These are phyloP conservation scores for Centella asiatica DNA, from an alignment of 129 eudicot species.

Conservation along the genomic window DNA sequence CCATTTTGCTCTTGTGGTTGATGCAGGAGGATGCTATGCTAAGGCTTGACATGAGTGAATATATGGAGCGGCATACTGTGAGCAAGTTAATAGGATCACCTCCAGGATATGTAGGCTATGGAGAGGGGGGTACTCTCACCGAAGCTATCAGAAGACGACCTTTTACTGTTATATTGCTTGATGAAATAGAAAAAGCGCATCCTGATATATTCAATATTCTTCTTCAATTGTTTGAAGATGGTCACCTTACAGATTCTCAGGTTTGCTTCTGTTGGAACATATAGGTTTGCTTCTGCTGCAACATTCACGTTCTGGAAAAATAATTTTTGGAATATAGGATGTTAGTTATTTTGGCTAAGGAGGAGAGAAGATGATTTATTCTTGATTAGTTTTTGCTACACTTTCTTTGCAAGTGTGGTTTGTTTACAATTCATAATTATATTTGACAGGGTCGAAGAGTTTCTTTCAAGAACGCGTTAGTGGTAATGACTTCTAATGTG, in stretches of 20 bases:
- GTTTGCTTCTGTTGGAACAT: slow-evolving; percentile 35
- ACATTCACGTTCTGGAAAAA: neutral
- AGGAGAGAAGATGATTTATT: neutral
- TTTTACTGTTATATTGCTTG: slow-evolving; percentile 78
- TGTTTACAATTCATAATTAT: neutral
- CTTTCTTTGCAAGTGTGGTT: neutral
- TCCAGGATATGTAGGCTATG: slow-evolving; percentile 91
- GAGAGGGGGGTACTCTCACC: slow-evolving; percentile 86
- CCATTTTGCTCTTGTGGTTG: neutral
- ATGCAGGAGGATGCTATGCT: slow-evolving; percentile 70
- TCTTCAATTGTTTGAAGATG: slow-evolving; percentile 88
- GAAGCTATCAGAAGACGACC: slow-evolving; percentile 85
- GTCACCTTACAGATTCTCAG: slow-evolving; percentile 95
- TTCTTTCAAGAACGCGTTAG: slow-evolving; percentile 74
- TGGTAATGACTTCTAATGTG: slow-evolving; percentile 88
- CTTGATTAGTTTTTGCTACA: neutral
- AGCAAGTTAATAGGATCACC: slow-evolving; percentile 91
- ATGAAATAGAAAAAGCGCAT: slow-evolving; percentile 93
- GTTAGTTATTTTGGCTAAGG: too few species aligned
- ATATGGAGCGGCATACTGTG: slow-evolving; percentile 92
- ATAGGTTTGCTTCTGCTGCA: too few species aligned
- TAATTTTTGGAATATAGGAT: neutral
- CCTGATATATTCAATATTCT: slow-evolving; percentile 85
- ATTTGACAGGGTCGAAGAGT: slow-evolving; percentile 67
- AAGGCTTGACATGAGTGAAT: slow-evolving; percentile 92